These are phyloP conservation scores for Mucor velutinosus DNA, from an alignment of 371 early-diverging fungal genomes.

Conservation along the genomic window DNA sequence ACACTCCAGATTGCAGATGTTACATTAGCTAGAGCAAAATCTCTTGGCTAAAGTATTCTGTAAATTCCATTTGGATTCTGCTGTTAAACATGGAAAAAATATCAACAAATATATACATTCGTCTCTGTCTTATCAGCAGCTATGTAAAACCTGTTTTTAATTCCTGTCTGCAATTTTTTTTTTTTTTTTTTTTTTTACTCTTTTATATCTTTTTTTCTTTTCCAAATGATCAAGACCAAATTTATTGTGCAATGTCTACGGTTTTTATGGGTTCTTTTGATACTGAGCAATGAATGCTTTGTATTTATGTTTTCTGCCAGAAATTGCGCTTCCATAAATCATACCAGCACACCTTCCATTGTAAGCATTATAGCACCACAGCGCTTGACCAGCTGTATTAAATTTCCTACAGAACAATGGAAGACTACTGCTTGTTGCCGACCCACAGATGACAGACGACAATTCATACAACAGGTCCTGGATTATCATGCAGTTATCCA, in stretches of 20 bases:
- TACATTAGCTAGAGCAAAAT: not conserved
- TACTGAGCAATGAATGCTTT: slow-evolving; percentile 16
- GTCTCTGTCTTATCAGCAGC: not conserved
- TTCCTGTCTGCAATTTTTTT: not conserved
- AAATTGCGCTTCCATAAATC: not conserved
- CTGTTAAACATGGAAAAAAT: not conserved
- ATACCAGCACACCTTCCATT: not conserved
- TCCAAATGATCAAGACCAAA: slow-evolving; percentile 5
- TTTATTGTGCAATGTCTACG: slow-evolving; percentile 6
- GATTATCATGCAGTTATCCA: slow-evolving; percentile 53
- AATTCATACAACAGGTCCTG: slow-evolving; percentile 74
- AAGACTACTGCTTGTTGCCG: slow-evolving; percentile 65
- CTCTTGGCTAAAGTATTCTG: not conserved
- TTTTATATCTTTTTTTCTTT: not conserved
- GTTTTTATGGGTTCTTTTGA: slow-evolving; percentile 8
- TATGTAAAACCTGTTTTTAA: not conserved
- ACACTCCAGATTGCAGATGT: not conserved
- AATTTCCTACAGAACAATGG: not conserved
- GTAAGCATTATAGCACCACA: not conserved
- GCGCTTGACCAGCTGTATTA: not conserved
- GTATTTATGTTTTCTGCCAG: slow-evolving; percentile 7
- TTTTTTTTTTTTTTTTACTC: not conserved
- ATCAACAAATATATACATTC: not conserved
- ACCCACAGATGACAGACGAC: slow-evolving; percentile 92
- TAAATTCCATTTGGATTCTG: not conserved